These are phyloP conservation scores for Diaporthe sp. DNA, from an alignment of 2,329 filamentous ascomycete genomes.

Conservation along the genomic window DNA sequence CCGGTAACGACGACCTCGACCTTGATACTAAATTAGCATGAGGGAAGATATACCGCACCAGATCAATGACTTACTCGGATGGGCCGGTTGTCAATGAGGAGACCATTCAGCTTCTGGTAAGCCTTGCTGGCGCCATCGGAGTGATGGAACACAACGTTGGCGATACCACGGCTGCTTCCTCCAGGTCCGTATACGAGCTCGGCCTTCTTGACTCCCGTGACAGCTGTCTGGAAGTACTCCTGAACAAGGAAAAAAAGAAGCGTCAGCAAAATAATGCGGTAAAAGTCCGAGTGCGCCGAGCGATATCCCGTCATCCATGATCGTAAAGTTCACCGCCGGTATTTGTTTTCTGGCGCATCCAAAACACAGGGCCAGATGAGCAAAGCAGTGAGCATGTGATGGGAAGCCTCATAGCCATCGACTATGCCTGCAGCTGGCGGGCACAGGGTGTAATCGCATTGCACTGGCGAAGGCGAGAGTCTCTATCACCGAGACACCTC, in stretches of 20 bases:
- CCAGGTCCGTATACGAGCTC: constrained; percentile 93
- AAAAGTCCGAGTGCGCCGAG: constrained; percentile 44
- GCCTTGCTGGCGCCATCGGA: constrained; percentile 86
- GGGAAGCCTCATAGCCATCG: constrained; percentile 9
- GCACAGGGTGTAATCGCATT: constrained; percentile 33
- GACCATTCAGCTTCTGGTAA: constrained; percentile 84
- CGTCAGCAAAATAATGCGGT: constrained; percentile 76
- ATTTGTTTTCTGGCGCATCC: constrained; percentile 33
- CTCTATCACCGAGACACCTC: constrained; percentile 32
- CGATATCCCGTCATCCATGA: constrained; percentile 26
- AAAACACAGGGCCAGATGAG: constrained; percentile 41
- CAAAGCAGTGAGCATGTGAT: constrained; percentile 49
- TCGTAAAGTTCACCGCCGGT: constrained; percentile 25
- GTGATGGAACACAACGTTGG: constrained; percentile 87
- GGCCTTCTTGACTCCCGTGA: constrained; percentile 91
- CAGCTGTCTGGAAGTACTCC: constrained; percentile 94
- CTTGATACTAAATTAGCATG: constrained; percentile 52
- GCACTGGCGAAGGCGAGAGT: constrained; percentile 33
- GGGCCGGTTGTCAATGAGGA: constrained; percentile 88
- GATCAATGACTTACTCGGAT: constrained; percentile 77
- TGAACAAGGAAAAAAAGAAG: constrained; percentile 69
- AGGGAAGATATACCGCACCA: background rate
- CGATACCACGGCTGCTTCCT: constrained; percentile 90
- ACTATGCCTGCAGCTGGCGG: constrained; percentile 39
- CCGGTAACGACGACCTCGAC: constrained; percentile 91